A percentile compares a stretch with the other conserved stretches of the same genome.
Evolutionary conservation across 1,284 basidiomycete species (phyloP).

Genomic region (Cutaneotrichosporon sp.): DNA sequence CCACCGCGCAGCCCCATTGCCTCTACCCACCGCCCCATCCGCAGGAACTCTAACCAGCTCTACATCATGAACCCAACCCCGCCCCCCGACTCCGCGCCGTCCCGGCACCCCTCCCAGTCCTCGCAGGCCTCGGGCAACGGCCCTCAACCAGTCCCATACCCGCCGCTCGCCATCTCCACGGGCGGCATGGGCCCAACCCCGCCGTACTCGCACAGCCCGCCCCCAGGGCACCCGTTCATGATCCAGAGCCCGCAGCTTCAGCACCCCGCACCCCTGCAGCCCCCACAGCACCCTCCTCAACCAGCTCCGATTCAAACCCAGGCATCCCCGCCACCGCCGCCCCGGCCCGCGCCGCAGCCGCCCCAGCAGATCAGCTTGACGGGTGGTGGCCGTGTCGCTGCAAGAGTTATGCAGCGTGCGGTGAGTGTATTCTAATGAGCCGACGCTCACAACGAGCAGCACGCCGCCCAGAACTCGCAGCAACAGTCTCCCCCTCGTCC

Average conservation of each 20-base stretch:
- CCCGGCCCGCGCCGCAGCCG: no score
- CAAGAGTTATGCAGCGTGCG: background rate
- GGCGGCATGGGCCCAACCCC: background rate
- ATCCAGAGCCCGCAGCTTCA: no score
- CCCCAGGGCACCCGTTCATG: background rate
- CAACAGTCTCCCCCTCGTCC: no score
- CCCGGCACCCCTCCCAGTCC: no score
- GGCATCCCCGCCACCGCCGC: background rate
- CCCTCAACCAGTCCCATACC: no score
- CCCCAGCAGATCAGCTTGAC: background rate
- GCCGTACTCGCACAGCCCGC: background rate
- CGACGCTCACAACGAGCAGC: background rate
- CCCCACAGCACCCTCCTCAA: background rate
- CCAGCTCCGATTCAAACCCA: background rate
- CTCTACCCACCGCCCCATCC: background rate
- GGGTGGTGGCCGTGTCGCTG: background rate
- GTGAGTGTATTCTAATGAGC: background rate
- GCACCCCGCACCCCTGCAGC: no score
- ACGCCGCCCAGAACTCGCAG: background rate
- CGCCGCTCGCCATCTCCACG: background rate
- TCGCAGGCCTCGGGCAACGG: background rate
- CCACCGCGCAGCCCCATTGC: background rate
- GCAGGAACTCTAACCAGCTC: background rate
- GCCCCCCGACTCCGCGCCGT: no score
- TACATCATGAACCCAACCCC: background rate